Conservation (phyloP, 257 asterid genomes). For the Forsythia suspensa region DNA sequence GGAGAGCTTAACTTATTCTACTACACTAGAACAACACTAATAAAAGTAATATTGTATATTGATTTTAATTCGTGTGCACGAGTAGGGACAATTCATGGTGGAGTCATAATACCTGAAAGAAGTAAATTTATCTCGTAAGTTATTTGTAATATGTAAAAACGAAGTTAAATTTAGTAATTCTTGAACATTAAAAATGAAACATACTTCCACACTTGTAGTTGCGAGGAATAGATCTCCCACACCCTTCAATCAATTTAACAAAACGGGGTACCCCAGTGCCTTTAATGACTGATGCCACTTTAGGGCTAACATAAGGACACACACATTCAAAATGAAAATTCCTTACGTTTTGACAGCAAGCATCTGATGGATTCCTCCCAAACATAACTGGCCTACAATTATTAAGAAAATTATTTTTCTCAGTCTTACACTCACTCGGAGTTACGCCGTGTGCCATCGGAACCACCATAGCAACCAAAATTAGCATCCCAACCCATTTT, state of each 20-base stretch:
- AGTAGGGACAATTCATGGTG: background rate
- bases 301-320: background rate
- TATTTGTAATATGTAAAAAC: too few species aligned
- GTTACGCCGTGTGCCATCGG: background rate
- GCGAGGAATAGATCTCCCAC: slow-evolving; percentile 14
- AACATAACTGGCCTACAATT: background rate
- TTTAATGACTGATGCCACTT: background rate
- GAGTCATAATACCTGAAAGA: background rate
- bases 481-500: too few species aligned
- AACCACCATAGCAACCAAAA: background rate
- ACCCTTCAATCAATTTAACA: background rate
- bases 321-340: background rate
- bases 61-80: background rate
- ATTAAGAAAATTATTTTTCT: background rate
- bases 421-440: background rate
- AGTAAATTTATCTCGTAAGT: too few species aligned
- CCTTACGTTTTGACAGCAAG: background rate
- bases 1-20: background rate
- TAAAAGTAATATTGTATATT: background rate
- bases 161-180: too few species aligned
- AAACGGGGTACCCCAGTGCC: background rate
- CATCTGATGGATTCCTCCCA: background rate
- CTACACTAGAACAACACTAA: background rate
- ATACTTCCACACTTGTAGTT: slow-evolving; percentile 15
- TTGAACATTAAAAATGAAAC: background rate